phyloP scores from a whole-genome alignment of 192 early-diverging fungal species.

The Coemansia sp. region DNA sequence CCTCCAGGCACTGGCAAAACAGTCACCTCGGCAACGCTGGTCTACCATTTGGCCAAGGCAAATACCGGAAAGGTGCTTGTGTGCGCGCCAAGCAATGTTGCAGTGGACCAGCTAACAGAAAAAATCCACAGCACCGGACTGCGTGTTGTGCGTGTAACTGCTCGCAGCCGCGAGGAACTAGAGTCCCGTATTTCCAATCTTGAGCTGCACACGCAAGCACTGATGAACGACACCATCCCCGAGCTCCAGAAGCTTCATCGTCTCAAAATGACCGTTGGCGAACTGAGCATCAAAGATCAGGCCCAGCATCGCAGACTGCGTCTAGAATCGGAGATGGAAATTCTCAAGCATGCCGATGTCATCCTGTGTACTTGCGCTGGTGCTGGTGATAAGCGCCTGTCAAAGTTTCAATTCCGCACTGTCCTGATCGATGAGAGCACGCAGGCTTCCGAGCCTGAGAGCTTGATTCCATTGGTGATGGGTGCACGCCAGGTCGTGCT shows the following conservation, averaged over 20 bases:
- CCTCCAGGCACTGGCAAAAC: constrained; percentile 98
- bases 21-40: constrained; percentile 94
- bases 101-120: constrained; percentile 97
- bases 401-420: constrained; percentile 85
- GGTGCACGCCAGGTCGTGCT: constrained; percentile 95
- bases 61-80: constrained; percentile 92
- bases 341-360: constrained; percentile 92
- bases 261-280: constrained; percentile 86
- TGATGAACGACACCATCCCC: constrained; percentile 89
- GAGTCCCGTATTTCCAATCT: constrained; percentile 94
- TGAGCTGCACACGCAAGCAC: constrained; percentile 95
- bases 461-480: constrained; percentile 96
- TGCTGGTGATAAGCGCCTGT: constrained; percentile 91
- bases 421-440: constrained; percentile 98
- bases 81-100: constrained; percentile 98
- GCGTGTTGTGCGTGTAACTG: constrained; percentile 92
- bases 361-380: constrained; percentile 97
- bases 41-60: constrained; percentile 94
- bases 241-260: constrained; percentile 91
- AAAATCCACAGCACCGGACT: constrained; percentile 95
- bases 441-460: constrained; percentile 95
- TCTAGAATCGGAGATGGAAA: constrained; percentile 86
- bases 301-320: constrained; percentile 81
- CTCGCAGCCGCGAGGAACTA: constrained; percentile 89
- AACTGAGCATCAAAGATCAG: constrained; percentile 87